These are phyloP conservation scores for Zizania latifolia DNA, from an alignment of 176 grass and related monocot genomes.

Conservation along the genomic window DNA sequence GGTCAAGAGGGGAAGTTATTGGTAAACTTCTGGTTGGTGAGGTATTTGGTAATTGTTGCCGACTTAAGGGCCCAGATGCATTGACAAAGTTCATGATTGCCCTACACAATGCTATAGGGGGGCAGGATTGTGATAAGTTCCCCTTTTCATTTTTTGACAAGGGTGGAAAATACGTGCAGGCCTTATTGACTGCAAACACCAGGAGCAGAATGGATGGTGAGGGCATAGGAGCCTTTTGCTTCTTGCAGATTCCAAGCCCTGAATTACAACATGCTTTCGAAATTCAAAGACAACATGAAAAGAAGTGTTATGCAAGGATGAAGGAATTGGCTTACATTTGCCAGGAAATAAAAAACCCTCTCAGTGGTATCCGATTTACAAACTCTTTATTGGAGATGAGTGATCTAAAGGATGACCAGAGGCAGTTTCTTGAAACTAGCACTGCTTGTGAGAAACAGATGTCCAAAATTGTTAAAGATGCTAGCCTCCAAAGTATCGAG, in stretches of 20 bases:
- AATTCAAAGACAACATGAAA: constrained; percentile 91
- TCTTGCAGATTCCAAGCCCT: constrained; percentile 89
- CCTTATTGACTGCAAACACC: constrained; percentile 81
- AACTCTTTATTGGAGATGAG: constrained; percentile 81
- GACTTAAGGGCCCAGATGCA: constrained; percentile 82
- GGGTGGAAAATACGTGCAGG: constrained; percentile 89
- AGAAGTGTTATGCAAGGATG: constrained; percentile 88
- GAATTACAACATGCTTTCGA: constrained; percentile 91
- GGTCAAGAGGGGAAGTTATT: constrained; percentile 69
- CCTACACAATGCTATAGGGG: constrained; percentile 85
- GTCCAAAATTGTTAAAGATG: constrained; percentile 76
- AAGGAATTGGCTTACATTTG: constrained; percentile 93
- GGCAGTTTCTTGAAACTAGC: constrained; percentile 93
- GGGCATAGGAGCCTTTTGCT: constrained; percentile 82
- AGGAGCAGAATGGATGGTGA: constrained; percentile 78
- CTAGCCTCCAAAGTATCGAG: constrained; percentile 79
- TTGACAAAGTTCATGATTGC: constrained; percentile 93
- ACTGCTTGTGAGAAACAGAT: constrained; percentile 86
- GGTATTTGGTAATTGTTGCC: constrained; percentile 83
- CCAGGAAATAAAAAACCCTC: constrained; percentile 98
- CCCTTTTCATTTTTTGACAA: constrained; percentile 92
- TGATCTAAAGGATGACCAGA: constrained; percentile 85
- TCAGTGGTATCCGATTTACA: constrained; percentile 85
- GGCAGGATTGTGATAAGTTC: constrained; percentile 77
- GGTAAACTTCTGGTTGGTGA: constrained; percentile 84